Evolutionary conservation across 495 filamentous ascomycete species (phyloP).

Genomic region (Chaetomium tenue): DNA sequence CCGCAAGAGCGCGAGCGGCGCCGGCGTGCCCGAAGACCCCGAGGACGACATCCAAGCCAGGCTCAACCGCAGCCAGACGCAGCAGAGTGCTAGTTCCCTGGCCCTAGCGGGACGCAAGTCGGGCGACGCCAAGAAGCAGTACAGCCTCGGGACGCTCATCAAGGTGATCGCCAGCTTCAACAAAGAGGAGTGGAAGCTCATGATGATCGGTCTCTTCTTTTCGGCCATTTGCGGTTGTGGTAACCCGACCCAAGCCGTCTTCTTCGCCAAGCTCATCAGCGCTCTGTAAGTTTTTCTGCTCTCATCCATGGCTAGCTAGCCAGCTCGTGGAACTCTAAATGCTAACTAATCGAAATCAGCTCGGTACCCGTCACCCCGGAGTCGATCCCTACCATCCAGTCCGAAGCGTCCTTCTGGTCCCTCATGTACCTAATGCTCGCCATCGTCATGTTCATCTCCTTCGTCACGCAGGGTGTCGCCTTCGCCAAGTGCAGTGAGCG

Average conservation of each 20-base stretch:
- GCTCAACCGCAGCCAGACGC: conserved; percentile 62
- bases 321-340: neutral
- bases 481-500: conserved; percentile 81
- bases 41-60: conserved; percentile 57
- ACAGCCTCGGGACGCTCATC: conserved; percentile 77
- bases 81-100: conserved; percentile 67
- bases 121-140: conserved; percentile 50
- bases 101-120: conserved; percentile 56
- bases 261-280: conserved; percentile 85
- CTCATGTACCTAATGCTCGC: conserved; percentile 96
- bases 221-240: conserved; percentile 78
- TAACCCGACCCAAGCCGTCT: conserved; percentile 83
- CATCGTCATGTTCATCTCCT: conserved; percentile 68
- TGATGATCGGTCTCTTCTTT: conserved; percentile 74
- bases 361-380: conserved; percentile 38
- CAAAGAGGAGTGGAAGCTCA: conserved; percentile 63
- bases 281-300: conserved; percentile 35
- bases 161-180: conserved; percentile 85
- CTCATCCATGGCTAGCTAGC: too few relatives aligned
- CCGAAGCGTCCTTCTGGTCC: conserved; percentile 82
- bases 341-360: conserved; percentile 32
- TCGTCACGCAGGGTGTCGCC: conserved; percentile 61
- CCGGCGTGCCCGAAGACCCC: conserved; percentile 49
- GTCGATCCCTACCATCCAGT: conserved; percentile 49
- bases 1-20: conserved; percentile 22